Conservation (phyloP, 2,329 filamentous ascomycete species). For the Xylariaceae sp. region DNA sequence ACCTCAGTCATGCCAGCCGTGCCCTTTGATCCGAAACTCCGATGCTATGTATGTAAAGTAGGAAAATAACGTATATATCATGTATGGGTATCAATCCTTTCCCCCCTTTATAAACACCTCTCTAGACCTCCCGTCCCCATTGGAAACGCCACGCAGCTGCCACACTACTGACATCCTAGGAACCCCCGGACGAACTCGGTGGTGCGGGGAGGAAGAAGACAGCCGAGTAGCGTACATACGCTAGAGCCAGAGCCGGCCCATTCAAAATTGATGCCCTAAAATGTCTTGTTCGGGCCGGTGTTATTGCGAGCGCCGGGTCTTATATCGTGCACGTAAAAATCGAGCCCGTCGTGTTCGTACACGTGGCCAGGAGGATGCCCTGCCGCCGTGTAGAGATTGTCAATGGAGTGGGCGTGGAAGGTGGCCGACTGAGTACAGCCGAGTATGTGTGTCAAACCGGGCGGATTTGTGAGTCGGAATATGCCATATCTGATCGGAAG, state of each 20-base stretch:
- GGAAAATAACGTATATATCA: too few species aligned
- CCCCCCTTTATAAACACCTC: constrained; percentile 1
- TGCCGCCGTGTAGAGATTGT: constrained; percentile 74
- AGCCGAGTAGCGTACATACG: constrained; percentile 10
- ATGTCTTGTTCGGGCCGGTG: constrained; percentile 22
- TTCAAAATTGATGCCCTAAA: constrained; percentile 26
- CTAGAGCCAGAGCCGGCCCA: constrained; percentile 18
- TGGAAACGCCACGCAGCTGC: not conserved
- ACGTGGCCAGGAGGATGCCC: constrained; percentile 62
- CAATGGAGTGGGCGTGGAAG: constrained; percentile 69
- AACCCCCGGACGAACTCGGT: constrained; percentile 3
- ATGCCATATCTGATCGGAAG: constrained; percentile 65
- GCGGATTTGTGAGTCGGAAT: constrained; percentile 89
- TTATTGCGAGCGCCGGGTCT: constrained; percentile 32
- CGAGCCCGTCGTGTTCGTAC: constrained; percentile 59
- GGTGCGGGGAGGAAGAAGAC: constrained; percentile 10
- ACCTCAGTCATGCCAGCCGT: constrained; percentile 1
- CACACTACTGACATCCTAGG: too few species aligned
- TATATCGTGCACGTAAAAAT: constrained; percentile 54
- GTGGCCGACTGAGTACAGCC: constrained; percentile 71
- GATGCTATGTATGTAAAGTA: constrained; percentile 11
- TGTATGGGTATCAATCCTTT: constrained; percentile 8
- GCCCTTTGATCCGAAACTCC: constrained; percentile 8
- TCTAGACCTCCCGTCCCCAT: not conserved
- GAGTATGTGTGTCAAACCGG: constrained; percentile 79